These are phyloP conservation scores for Candida khao-thaluensis DNA, from an alignment of 805 yeast species.

Conservation along the genomic window DNA sequence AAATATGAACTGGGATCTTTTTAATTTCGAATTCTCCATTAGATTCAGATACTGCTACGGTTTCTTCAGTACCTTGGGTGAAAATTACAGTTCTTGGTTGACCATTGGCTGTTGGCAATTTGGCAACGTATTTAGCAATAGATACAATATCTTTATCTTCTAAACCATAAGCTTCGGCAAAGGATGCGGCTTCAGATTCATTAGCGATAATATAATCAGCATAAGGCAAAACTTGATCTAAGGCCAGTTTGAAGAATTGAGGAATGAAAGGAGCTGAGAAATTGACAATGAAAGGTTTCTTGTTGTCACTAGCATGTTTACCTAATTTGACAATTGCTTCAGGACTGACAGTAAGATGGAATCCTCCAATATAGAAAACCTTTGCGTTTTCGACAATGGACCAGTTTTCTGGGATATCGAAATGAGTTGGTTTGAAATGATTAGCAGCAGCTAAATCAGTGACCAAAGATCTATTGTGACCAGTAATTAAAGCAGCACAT, in stretches of 20 bases:
- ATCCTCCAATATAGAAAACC: slow-evolving; percentile 95
- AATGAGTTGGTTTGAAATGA: slow-evolving; percentile 87
- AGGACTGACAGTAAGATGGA: slow-evolving; percentile 96
- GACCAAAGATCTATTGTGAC: slow-evolving; percentile 85
- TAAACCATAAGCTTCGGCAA: slow-evolving; percentile 80
- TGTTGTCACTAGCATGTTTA: slow-evolving; percentile 81
- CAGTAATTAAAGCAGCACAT: slow-evolving; percentile 94
- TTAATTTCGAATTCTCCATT: slow-evolving; percentile 47
- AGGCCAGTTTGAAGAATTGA: slow-evolving; percentile 89
- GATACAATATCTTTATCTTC: slow-evolving; percentile 59
- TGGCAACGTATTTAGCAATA: slow-evolving; percentile 81
- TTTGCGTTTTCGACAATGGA: slow-evolving; percentile 73
- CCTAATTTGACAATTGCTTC: slow-evolving; percentile 89
- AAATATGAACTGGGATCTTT: slow-evolving; percentile 67
- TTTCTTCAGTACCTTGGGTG: slow-evolving; percentile 94
- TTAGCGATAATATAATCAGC: slow-evolving; percentile 91
- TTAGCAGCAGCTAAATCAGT: slow-evolving; percentile 98
- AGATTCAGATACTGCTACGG: slow-evolving; percentile 65
- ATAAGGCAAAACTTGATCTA: slow-evolving; percentile 78
- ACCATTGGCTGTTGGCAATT: slow-evolving; percentile 70
- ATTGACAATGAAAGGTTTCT: slow-evolving; percentile 80
- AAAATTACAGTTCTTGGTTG: slow-evolving; percentile 81
- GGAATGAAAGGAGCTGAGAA: slow-evolving; percentile 96
- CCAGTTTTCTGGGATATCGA: slow-evolving; percentile 91
- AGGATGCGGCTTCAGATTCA: slow-evolving; percentile 95